A percentile compares a stretch with the other conserved stretches of the same genome.
phyloP scores from a whole-genome alignment of 768 basidiomycete species.

The Mrakia frigida region DNA sequence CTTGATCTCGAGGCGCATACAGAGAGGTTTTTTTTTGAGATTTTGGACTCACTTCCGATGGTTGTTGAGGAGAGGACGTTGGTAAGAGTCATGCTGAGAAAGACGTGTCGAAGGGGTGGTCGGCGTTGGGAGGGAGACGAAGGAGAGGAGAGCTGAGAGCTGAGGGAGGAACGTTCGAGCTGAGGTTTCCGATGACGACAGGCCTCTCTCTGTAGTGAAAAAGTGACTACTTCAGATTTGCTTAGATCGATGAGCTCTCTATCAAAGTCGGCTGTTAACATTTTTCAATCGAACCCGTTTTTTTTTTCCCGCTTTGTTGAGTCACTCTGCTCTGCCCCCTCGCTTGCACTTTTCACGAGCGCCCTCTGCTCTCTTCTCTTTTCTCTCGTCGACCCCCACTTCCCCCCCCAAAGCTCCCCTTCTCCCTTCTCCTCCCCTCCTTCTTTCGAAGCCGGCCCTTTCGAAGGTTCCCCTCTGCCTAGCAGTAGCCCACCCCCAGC shows the following conservation, averaged over 20 bases:
- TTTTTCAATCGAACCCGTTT: no score
- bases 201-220: not conserved
- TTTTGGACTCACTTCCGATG: conserved; percentile 13
- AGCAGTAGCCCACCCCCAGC: not conserved
- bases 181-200: no score
- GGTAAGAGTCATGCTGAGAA: conserved; percentile 5
- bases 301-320: no score
- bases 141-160: not conserved
- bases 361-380: not conserved
- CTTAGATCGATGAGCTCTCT: no score
- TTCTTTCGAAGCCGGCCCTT: conserved; percentile 7
- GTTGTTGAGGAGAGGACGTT: conserved; percentile 16
- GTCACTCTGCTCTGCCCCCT: no score
- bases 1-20: no score
- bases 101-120: not conserved
- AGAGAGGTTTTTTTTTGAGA: not conserved
- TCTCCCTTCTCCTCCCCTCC: not conserved
- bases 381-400: not conserved
- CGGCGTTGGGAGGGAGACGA: not conserved
- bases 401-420: not conserved
- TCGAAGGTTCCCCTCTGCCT: not conserved
- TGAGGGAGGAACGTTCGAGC: not conserved
- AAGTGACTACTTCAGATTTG: no score
- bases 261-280: no score
- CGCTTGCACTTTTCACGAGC: no score